Conservation (phyloP, 2,329 filamentous ascomycete species). For the Sclerotinia minor region DNA sequence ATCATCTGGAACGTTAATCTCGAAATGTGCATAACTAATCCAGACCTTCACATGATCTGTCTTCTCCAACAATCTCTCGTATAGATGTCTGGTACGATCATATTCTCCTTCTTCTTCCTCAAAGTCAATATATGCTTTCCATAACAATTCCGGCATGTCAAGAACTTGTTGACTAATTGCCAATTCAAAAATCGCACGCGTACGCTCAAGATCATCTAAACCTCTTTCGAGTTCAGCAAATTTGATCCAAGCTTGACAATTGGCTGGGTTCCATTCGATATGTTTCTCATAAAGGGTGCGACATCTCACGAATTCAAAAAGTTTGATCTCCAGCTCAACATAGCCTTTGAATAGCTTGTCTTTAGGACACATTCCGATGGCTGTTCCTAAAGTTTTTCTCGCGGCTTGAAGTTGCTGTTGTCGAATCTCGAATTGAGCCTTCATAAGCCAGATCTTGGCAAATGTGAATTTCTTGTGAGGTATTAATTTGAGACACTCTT, state of each 20-base stretch:
- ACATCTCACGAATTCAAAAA: constrained; percentile 92
- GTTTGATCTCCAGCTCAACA: constrained; percentile 85
- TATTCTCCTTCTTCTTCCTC: constrained; percentile 95
- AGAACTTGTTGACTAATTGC: constrained; percentile 78
- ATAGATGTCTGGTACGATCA: constrained; percentile 75
- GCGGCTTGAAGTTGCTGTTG: constrained; percentile 78
- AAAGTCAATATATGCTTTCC: constrained; percentile 99
- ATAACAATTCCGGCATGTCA: constrained; percentile 96
- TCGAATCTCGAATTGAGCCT: constrained; percentile 89
- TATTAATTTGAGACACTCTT: constrained; percentile 80
- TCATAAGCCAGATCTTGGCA: constrained; percentile 92
- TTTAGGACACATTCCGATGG: constrained; percentile 93
- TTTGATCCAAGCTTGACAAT: constrained; percentile 93
- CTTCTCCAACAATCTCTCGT: constrained; percentile 88
- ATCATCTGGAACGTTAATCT: constrained; percentile 85
- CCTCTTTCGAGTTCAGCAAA: constrained; percentile 92
- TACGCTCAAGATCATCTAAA: constrained; percentile 84
- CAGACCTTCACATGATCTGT: constrained; percentile 99
- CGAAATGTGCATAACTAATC: constrained; percentile 98
- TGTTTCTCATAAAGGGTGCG: constrained; percentile 92
- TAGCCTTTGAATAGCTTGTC: constrained; percentile 94
- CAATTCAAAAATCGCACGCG: constrained; percentile 88
- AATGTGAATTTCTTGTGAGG: constrained; percentile 98
- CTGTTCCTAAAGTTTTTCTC: constrained; percentile 83
- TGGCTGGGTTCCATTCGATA: constrained; percentile 86